Base-by-base conservation (phyloP, 1,284 basidiomycete genomes). In the Wolfiporia cocos region DNA sequence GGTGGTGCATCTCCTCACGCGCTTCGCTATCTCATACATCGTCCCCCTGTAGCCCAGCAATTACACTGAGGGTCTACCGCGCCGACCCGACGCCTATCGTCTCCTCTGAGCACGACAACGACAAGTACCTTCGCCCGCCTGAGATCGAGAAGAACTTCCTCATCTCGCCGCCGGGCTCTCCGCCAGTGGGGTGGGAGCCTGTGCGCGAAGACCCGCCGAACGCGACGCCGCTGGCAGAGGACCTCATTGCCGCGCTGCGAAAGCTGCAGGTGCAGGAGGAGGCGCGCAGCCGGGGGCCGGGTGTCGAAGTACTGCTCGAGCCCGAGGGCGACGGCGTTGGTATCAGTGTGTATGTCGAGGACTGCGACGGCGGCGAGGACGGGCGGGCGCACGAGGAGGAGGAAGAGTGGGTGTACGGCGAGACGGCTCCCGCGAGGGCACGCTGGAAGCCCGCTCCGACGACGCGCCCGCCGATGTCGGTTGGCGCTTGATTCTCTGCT, bases 121-220 rank as follows among this genome's bases (percentile, higher is more conserved):
- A 71, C 39, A 67, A 64, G 15, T 76, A 85, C 53, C 76, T 97
- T 34, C 76, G 73, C 21, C 90, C 91, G 0, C 95, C 95, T 0
- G 68, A 74, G 0, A 58, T 82, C 29, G 86, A 92, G 54, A 91
- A 91, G 67, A 98, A 99, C 67, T 98, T 98, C 66, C 75, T 99
- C 40, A 95, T 99, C 53, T 97, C 93, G 0, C 95, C 95, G 1
- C 96, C 96, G 1, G 96, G 95, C n/a, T 94, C 91, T 0, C 95
- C 96, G 0, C 95, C 95, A 0, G 84, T 96, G 2, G 95, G 95
- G 1, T 99, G 95, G 95, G 92, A 96, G 58, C 92, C 80, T 22
- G 79, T 93, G 47, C 69, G 71, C 33, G 96, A 99, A 66, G 93
- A 95, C 17, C 91, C 92, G 5, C 95, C 96, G 0, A 99, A 99